Percentiles rank a stretch among this genome's conserved stretches.
Conservation (phyloP, 257 asterid genomes). For the Ligustrum vulgare region DNA sequence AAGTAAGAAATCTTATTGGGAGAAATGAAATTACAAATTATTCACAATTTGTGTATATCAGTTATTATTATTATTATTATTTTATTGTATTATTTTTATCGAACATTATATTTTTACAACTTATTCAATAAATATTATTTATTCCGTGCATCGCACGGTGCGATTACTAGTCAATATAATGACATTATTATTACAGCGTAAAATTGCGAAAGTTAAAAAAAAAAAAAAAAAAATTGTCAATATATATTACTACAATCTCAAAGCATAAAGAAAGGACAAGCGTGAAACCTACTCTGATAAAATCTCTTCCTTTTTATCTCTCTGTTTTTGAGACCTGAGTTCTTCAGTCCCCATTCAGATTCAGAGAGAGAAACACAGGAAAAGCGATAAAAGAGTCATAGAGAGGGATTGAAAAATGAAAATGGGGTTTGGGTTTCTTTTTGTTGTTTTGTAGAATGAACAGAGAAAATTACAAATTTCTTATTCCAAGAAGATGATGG, state of each 20-base stretch:
- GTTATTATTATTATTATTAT: too few species aligned
- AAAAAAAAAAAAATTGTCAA: neutral
- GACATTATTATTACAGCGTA: neutral
- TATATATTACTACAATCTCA: neutral
- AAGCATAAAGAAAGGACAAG: slow-evolving; percentile 76
- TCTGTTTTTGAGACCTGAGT: slow-evolving; percentile 49
- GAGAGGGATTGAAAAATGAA: neutral
- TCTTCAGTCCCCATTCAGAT: slow-evolving; percentile 39
- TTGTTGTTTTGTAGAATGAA: slow-evolving; percentile 41
- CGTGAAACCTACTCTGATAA: slow-evolving; percentile 75
- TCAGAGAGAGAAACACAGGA: slow-evolving; percentile 30
- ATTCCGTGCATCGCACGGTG: too few species aligned
- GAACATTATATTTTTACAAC: too few species aligned
- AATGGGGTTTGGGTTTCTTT: slow-evolving; percentile 29
- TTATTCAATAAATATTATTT: too few species aligned
- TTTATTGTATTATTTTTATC: too few species aligned
- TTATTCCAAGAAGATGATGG: slow-evolving; percentile 39
- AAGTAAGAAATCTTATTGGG: too few species aligned
- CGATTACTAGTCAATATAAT: too few species aligned
- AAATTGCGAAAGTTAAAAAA: neutral
- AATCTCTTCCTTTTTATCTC: slow-evolving; percentile 56
- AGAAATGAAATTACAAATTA: too few species aligned
- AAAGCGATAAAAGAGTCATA: slow-evolving; percentile 6
- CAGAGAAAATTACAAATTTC: slow-evolving; percentile 23
- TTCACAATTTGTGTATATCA: too few species aligned